Evolutionary conservation across 441 rosid species (phyloP).

Genomic region (Pelargonium myrrhifolium): DNA sequence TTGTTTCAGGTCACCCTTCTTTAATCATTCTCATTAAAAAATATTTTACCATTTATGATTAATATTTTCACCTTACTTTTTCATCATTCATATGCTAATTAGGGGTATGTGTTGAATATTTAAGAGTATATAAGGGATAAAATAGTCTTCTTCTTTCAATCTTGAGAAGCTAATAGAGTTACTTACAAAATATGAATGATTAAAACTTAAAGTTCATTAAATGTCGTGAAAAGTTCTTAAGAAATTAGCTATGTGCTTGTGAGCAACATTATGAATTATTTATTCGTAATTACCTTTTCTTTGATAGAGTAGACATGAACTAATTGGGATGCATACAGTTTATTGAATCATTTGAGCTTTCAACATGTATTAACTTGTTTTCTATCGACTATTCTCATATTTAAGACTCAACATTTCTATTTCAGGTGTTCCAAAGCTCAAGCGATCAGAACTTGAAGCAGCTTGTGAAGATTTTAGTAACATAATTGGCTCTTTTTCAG

Average conservation of each 20-base stretch:
- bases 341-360: background rate
- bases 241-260: no score
- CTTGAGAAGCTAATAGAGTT: no score
- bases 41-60: background rate
- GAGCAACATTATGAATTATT: no score
- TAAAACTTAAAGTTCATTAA: no score
- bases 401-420: conserved; percentile 14
- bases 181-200: no score
- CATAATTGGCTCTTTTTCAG: conserved; percentile 70
- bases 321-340: background rate
- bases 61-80: no score
- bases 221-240: no score
- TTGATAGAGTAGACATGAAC: background rate
- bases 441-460: conserved; percentile 76
- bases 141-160: no score
- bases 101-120: no score
- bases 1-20: conserved; percentile 55
- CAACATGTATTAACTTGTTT: background rate
- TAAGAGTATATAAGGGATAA: no score
- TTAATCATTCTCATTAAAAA: conserved; percentile 7
- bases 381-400: conserved; percentile 11
- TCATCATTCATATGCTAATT: no score
- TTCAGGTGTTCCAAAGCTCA: conserved; percentile 73
- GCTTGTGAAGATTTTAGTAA: conserved; percentile 99
- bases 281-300: no score